Evolutionary conservation across 805 yeast genomes (phyloP), one percentile per base, ranked within the genome.

Genomic region (Ogataea angusta): DNA sequence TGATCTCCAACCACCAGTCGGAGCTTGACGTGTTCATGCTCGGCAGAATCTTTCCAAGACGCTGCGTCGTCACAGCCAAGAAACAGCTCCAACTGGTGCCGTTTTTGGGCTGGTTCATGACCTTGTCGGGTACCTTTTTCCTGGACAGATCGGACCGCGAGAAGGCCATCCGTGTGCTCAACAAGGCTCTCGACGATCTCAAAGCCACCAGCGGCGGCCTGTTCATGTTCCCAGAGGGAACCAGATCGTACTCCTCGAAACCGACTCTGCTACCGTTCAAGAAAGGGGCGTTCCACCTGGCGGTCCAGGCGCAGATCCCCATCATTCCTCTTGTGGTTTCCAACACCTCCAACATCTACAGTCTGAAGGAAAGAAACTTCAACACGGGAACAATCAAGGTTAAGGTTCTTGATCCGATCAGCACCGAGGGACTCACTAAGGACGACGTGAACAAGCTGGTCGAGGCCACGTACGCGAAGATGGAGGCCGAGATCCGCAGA

Each of bases 241-340:
- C 99, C 2, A 78, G 99, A 64, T 88, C 97, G 0, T 85, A 82
- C 49, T 66, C 84, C 9, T 64, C 76, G 17, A 72, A 72, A 25
- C 82, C 95, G 36, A 78, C 72, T 3, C 66, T 93, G 60, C 72
- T 88, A 36, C 95, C 95, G 1, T 88, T 93, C 68, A 93, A 93
- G 65, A 93, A 93, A 61, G 99, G 99, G 40, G 97, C 98, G 0
- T 93, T 93, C 80, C 97, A 93, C 64, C 74, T 93, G 57, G 99
- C 99, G 6, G 84, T 85, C 48, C 95, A 89, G 64, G 95, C 95
- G 5, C 79, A 78, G 30, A 80, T 91, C 26, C 98, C 98, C 14
- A 71, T 93, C 36, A 78, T 93, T 17, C 99, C 99, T 7, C 70
- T 85, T 36, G 95, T 87, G 10, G 89, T 87, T 8, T 78, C 91